Percentiles rank a stretch among this genome's conserved stretches.
phyloP scores from a whole-genome alignment of 306 rosid species.

The Medicago lupulina region DNA sequence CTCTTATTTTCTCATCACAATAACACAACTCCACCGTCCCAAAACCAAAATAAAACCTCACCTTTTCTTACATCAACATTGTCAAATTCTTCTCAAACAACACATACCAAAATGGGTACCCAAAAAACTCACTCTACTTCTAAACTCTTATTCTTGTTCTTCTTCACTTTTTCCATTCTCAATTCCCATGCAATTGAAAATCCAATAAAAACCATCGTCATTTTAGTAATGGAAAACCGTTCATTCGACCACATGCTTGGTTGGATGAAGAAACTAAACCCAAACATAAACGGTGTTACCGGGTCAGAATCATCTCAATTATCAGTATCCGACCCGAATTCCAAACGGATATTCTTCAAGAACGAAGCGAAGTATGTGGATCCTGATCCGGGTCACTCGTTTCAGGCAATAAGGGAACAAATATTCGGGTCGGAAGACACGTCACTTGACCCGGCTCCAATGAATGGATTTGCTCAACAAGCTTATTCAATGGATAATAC shows the following conservation, averaged over 20 bases:
- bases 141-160: background rate
- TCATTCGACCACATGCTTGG: conserved; percentile 98
- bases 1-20: background rate
- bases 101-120: conserved; percentile 18
- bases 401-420: conserved; percentile 83
- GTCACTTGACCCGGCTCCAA: conserved; percentile 62
- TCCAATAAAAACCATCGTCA: conserved; percentile 81
- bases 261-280: conserved; percentile 87
- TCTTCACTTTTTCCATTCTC: conserved; percentile 32
- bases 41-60: background rate
- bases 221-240: conserved; percentile 89
- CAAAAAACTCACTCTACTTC: background rate
- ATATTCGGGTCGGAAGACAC: conserved; percentile 66
- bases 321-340: conserved; percentile 57
- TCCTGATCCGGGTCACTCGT: conserved; percentile 95
- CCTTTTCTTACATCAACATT: background rate
- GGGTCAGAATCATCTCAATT: conserved; percentile 63
- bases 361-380: conserved; percentile 64
- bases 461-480: conserved; percentile 90
- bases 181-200: conserved; percentile 29
- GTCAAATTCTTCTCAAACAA: background rate
- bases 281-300: conserved; percentile 74
- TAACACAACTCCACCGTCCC: too few species aligned
- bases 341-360: conserved; percentile 55
- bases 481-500: conserved; percentile 81